Conservation (phyloP, 805 yeast species). For the Suhomyces prunicola region DNA sequence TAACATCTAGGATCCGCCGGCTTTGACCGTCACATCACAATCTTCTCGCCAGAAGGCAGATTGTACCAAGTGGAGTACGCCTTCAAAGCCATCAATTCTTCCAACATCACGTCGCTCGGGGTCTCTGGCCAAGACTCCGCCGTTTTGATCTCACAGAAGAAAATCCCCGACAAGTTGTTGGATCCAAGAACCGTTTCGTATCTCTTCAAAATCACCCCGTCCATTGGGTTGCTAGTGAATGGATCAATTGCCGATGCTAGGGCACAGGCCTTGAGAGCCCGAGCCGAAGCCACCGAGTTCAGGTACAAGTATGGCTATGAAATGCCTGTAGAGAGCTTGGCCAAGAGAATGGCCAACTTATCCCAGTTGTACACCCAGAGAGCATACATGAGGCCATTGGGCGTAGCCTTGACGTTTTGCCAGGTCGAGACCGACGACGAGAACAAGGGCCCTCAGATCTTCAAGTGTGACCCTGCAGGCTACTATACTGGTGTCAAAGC, state of each 20-base stretch:
- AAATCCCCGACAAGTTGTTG: constrained; percentile 90
- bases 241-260: constrained; percentile 97
- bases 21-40: constrained; percentile 97
- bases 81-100: constrained; percentile 90
- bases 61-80: constrained; percentile 97
- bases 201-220: constrained; percentile 75
- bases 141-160: constrained; percentile 90
- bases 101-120: constrained; percentile 87
- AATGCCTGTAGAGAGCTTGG: constrained; percentile 90
- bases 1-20: constrained; percentile 68
- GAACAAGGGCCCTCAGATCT: constrained; percentile 83
- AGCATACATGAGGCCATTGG: constrained; percentile 97
- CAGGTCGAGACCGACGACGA: constrained; percentile 62
- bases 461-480: constrained; percentile 97
- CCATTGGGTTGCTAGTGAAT: constrained; percentile 86
- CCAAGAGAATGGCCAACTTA: constrained; percentile 93
- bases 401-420: constrained; percentile 86
- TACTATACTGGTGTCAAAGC: constrained; percentile 90
- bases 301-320: constrained; percentile 93
- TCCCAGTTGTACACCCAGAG: constrained; percentile 96
- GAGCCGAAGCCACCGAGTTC: constrained; percentile 95
- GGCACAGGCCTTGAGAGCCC: constrained; percentile 83
- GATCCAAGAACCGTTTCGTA: constrained; percentile 87
- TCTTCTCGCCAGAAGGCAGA: constrained; percentile 98
- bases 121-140: constrained; percentile 83